Percentiles rank a stretch among this genome's conserved stretches.
Evolutionary conservation across 768 basidiomycete genomes (phyloP).

Genomic region (Steccherinum ochraceum): DNA sequence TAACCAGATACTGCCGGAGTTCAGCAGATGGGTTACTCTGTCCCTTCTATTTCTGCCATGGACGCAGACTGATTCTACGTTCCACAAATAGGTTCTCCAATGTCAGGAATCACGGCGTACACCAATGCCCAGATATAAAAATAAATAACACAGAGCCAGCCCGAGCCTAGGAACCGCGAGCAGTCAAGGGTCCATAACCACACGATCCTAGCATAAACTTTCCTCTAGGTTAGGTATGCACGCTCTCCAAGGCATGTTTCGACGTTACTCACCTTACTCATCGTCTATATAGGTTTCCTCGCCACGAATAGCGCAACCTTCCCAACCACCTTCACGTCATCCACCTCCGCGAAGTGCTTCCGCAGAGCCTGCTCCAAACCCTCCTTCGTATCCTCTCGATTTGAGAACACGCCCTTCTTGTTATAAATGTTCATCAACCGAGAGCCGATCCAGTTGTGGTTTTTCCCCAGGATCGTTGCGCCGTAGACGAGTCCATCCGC

Average conservation of each 20-base stretch:
- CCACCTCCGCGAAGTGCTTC: constrained; percentile 10
- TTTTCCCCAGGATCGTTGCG: constrained; percentile 10
- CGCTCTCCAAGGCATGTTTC: not conserved
- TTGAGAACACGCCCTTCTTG: constrained; percentile 6
- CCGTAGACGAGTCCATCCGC: constrained; percentile 12
- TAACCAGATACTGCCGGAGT: too few species aligned
- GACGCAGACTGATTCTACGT: too few species aligned
- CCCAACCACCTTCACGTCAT: constrained; percentile 6
- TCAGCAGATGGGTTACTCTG: too few species aligned
- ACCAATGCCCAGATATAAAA: too few species aligned
- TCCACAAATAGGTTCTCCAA: too few species aligned
- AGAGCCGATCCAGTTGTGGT: constrained; percentile 9
- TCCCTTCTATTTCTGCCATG: too few species aligned
- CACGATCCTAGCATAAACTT: too few species aligned
- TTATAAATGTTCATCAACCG: constrained; percentile 6
- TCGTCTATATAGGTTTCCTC: constrained; percentile 3
- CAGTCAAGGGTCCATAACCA: too few species aligned
- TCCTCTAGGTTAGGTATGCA: too few species aligned
- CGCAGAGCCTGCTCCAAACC: constrained; percentile 6
- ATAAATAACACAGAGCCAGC: too few species aligned
- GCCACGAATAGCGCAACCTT: constrained; percentile 10
- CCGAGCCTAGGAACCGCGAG: too few species aligned
- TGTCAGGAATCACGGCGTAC: too few species aligned
- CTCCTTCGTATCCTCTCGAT: constrained; percentile 4
- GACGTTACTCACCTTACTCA: not conserved